Evolutionary conservation across 2,329 filamentous ascomycete species (phyloP).

Genomic region (Fusarium sp.): DNA sequence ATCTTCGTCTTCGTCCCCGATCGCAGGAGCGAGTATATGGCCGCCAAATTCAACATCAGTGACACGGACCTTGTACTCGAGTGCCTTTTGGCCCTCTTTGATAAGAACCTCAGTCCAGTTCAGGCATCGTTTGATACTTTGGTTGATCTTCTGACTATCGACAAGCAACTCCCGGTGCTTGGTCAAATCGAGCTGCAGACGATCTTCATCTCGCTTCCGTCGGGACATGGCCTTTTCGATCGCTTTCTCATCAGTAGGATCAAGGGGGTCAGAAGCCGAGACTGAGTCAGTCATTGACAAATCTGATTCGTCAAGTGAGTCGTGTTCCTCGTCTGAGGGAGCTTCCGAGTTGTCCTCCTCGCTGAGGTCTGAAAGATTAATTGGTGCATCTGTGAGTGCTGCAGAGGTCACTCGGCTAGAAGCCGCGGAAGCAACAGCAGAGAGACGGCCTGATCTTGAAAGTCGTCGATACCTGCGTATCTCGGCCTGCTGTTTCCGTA

Average conservation of each 20-base stretch:
- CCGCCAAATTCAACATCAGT: conserved; percentile 85
- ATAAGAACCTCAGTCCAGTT: conserved; percentile 92
- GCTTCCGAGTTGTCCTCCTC: conserved; percentile 49
- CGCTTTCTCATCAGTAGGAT: conserved; percentile 46
- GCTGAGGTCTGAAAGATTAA: conserved; percentile 59
- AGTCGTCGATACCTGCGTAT: conserved; percentile 85
- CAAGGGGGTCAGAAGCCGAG: conserved; percentile 47
- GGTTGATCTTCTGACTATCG: conserved; percentile 94
- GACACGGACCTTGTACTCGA: conserved; percentile 81
- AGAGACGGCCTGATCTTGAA: conserved; percentile 80
- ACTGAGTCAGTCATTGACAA: conserved; percentile 52
- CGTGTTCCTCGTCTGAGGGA: conserved; percentile 51
- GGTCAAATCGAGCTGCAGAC: conserved; percentile 82
- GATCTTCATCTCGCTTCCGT: conserved; percentile 79
- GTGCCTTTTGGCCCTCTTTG: conserved; percentile 83
- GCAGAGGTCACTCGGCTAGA: conserved; percentile 55
- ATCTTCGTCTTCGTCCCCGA: conserved; percentile 60
- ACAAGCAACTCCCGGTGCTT: conserved; percentile 89
- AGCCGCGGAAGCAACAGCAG: conserved; percentile 59
- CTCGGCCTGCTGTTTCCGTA: conserved; percentile 90
- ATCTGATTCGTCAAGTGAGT: conserved; percentile 62
- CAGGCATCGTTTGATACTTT: conserved; percentile 88
- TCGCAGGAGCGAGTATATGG: conserved; percentile 73
- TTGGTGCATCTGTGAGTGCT: conserved; percentile 52
- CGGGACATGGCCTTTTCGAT: conserved; percentile 49